Percentiles rank a stretch among this genome's conserved stretches.
These are phyloP conservation scores for Aspergillus eucalypticola DNA, from an alignment of 2,329 filamentous ascomycete species.

Conservation along the genomic window DNA sequence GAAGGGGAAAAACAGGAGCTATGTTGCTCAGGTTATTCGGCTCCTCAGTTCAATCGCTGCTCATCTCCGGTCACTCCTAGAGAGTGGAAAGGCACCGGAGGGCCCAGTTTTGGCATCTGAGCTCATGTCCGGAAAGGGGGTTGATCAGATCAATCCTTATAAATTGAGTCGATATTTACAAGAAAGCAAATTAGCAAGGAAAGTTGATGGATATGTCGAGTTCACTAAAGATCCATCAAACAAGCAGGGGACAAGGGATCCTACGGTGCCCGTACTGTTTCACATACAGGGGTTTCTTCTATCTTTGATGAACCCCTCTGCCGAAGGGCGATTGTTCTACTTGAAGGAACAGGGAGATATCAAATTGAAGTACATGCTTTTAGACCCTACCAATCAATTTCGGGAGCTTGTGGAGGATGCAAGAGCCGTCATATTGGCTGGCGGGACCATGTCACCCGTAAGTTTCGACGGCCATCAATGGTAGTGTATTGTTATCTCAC, in stretches of 20 bases:
- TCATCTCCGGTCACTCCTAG: constrained; percentile 61
- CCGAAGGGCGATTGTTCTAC: constrained; percentile 63
- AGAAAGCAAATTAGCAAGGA: constrained; percentile 88
- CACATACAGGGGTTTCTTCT: constrained; percentile 70
- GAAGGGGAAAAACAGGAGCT: constrained; percentile 87
- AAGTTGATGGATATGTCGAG: constrained; percentile 84
- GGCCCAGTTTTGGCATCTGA: constrained; percentile 70
- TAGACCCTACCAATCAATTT: constrained; percentile 91
- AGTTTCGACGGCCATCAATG: constrained; percentile 21
- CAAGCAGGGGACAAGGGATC: constrained; percentile 27
- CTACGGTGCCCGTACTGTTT: constrained; percentile 57
- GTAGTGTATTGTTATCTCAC: constrained; percentile 17
- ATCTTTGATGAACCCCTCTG: constrained; percentile 81
- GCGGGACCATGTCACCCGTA: constrained; percentile 92
- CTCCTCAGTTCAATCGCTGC: constrained; percentile 75
- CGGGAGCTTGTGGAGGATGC: constrained; percentile 82
- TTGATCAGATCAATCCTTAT: constrained; percentile 93
- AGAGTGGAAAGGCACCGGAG: constrained; percentile 51
- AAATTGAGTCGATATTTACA: constrained; percentile 85
- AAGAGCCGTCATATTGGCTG: constrained; percentile 83
- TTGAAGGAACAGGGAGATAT: constrained; percentile 52
- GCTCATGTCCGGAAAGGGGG: constrained; percentile 77
- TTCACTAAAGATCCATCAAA: constrained; percentile 57
- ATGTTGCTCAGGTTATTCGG: constrained; percentile 82
- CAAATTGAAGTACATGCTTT: constrained; percentile 76